Evolutionary conservation across 139 green algal species (phyloP).

Genomic region (Mychonastes homosphaera): DNA sequence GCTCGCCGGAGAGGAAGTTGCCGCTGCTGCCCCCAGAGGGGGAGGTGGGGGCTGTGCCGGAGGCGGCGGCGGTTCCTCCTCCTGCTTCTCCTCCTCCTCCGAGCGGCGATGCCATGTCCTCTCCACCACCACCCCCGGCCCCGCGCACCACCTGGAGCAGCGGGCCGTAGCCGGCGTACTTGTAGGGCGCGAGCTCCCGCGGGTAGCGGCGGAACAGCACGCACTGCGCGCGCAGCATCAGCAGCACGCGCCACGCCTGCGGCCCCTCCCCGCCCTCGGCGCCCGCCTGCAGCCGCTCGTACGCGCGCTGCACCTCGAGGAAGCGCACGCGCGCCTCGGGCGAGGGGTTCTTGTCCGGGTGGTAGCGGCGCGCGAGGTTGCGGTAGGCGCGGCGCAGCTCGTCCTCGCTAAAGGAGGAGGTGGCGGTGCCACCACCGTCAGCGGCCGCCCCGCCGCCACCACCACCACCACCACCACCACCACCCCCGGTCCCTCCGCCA

Average conservation of each 20-base stretch:
- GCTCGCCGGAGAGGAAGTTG: conserved; percentile 28
- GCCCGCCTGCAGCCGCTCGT: conserved; percentile 74
- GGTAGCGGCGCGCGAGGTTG: conserved; percentile 47
- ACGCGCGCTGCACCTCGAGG: conserved; percentile 69
- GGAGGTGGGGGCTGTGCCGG: neutral
- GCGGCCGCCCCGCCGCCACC: conserved; percentile 17
- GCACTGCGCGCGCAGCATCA: conserved; percentile 71
- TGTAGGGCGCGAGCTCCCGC: conserved; percentile 71
- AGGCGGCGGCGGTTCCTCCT: no score
- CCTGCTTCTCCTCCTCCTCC: no score
- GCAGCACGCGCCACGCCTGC: conserved; percentile 64
- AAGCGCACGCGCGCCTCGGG: conserved; percentile 72
- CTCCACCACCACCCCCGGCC: no score
- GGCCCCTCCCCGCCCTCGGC: conserved; percentile 40
- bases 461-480: no score
- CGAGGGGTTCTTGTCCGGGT: conserved; percentile 93
- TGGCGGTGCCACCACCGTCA: conserved; percentile 13
- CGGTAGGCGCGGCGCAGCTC: conserved; percentile 79
- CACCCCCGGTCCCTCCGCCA: conserved; percentile 19
- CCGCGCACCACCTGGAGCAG: conserved; percentile 55
- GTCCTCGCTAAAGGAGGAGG: conserved; percentile 44
- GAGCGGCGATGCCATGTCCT: no score
- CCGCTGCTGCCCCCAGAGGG: neutral
- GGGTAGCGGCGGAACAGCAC: conserved; percentile 74
- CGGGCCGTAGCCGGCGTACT: conserved; percentile 86